Base-by-base conservation (phyloP, 495 filamentous ascomycete genomes). In the Niebla homalea region DNA sequence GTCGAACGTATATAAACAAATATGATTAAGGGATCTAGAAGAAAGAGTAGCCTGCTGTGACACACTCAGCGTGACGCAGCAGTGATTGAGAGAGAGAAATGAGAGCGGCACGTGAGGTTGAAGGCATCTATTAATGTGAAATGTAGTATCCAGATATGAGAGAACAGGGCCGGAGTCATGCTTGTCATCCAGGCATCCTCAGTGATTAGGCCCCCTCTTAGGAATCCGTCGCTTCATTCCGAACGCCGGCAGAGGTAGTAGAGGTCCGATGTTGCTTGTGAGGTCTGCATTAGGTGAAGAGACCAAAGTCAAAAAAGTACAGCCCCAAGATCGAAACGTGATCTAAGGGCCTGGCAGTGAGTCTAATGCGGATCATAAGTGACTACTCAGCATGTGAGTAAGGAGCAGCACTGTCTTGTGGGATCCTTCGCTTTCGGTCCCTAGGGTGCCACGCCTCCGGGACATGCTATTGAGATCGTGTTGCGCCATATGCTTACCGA, bases 1-100 rank as follows among this genome's bases (percentile, higher is more conserved):
- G 20, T 35, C 23, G 23, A 51, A 45, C 8, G 26, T 36, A 46
- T 5, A 26, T 35, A n/a, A 46, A 21, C 41, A 43, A 19, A 55
- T 43, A 40, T 42, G 25, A 53, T 38, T 21, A 46, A 53, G 6
- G 48, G 37, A 42, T 43, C 6, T 14, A 37, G 39, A 38, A 35
- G 20, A 8, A 29, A 32, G 19, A 22, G 55, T 47, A 57, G 52
- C 49, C 51, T 55, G 58, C 52, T 36, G 55, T 57, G 58, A 57
- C 58, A 55, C 51, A 60, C 44, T 55, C 36, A 51, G 54, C 20
- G 57, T 54, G 57, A 54, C 57, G 57, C 55, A 57, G 21, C 45
- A 48, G 45, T 16, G 25, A 1, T 20, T 48, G 45, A 48, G 25
- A 23, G 10, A 46, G 32, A 36, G 45, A 22, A 36, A 36, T 2